phyloP scores from a whole-genome alignment of 306 rosid species.

The Gastrolobium villosum region DNA sequence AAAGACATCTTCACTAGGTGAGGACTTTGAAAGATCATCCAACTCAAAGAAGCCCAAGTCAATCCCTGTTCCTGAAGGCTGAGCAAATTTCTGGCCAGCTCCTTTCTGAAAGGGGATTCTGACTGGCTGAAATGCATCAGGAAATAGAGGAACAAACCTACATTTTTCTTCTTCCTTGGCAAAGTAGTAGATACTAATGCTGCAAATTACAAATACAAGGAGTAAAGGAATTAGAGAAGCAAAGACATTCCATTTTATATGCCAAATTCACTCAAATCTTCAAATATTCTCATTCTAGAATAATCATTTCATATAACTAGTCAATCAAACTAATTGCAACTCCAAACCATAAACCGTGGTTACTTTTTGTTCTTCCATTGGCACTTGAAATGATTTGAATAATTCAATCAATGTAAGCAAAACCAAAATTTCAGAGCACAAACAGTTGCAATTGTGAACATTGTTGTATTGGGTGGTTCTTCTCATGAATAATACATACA shows the following conservation, averaged over 20 bases:
- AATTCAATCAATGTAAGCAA: constrained; percentile 30
- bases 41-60: constrained; percentile 87
- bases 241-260: constrained; percentile 24
- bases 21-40: constrained; percentile 91
- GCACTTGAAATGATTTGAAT: constrained; percentile 24
- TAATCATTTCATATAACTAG: constrained; percentile 1
- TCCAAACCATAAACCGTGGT: constrained; percentile 30
- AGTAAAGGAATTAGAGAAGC: constrained; percentile 42
- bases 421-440: constrained; percentile 9
- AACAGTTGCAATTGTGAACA: constrained; percentile 16
- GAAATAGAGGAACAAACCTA: constrained; percentile 72
- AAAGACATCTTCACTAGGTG: constrained; percentile 76
- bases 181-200: constrained; percentile 83
- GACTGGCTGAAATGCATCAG: constrained; percentile 71
- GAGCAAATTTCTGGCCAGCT: constrained; percentile 75
- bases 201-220: constrained; percentile 52
- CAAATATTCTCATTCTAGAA: constrained; percentile 4
- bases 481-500: constrained; percentile 30
- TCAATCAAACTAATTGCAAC: constrained; percentile 27
- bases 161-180: constrained; percentile 89
- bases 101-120: constrained; percentile 86
- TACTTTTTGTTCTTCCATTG: neutral
- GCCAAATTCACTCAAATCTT: constrained; percentile 29
- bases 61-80: constrained; percentile 88
- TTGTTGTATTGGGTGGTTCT: neutral